Percentiles rank a stretch among this genome's conserved stretches.
Conservation (phyloP, 139 green algal genomes). For the Chlamydomonas eustigma region DNA sequence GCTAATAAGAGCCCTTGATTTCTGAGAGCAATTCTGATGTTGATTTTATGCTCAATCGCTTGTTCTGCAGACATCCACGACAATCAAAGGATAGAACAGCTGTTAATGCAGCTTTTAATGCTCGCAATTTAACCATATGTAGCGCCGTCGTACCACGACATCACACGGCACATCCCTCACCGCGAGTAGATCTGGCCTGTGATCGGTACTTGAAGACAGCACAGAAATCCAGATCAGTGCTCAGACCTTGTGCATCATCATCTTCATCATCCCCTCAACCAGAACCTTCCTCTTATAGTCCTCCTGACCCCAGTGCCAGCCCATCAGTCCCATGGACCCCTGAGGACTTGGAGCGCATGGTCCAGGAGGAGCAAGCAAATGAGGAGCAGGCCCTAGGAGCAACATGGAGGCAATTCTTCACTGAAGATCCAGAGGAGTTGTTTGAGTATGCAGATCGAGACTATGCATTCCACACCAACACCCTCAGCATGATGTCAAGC, state of each 20-base stretch:
- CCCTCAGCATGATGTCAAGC: neutral
- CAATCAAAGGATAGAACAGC: too few species aligned
- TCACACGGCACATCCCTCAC: neutral
- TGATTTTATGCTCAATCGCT: too few species aligned
- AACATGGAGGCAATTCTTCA: neutral
- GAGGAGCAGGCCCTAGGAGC: neutral
- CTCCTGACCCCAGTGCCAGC: neutral
- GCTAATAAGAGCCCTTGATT: too few species aligned
- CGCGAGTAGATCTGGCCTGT: too few species aligned
- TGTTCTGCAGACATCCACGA: too few species aligned
- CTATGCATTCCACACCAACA: neutral
- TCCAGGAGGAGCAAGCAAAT: neutral
- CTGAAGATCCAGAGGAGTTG: slow-evolving; percentile 5
- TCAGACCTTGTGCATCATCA: neutral
- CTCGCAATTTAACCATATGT: too few species aligned
- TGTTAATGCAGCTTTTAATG: too few species aligned
- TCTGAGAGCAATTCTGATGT: too few species aligned
- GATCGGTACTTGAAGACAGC: neutral
- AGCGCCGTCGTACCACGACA: neutral
- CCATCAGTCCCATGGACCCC: neutral
- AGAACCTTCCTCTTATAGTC: neutral
- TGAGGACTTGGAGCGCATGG: slow-evolving; percentile 6
- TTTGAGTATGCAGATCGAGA: slow-evolving; percentile 1
- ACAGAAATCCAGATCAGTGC: neutral
- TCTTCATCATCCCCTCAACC: neutral